These are phyloP conservation scores for carrot (Daucus carota) DNA, from an alignment of 129 eudicot species.

Conservation along the genomic window DH1_v3.0 NC_030389.2:10281501-10282000, in stretches of 20 bases:
- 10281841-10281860: slow-evolving; percentile 18
- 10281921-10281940: background rate
- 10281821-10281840: slow-evolving; percentile 42
- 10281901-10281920: background rate
- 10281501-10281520: slow-evolving; percentile 63
- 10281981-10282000: no score
- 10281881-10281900: background rate
- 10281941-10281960: background rate
- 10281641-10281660: slow-evolving; percentile 52
- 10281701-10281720: slow-evolving; percentile 13
- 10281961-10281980: background rate
- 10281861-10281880: background rate
- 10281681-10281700: slow-evolving; percentile 22
- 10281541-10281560: slow-evolving; percentile 18
- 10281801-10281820: slow-evolving; percentile 50
- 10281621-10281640: slow-evolving; percentile 65
- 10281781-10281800: slow-evolving; percentile 27
- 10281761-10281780: slow-evolving; percentile 19
- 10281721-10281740: slow-evolving; percentile 33
- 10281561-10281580: slow-evolving; percentile 19
- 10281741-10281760: slow-evolving; percentile 36
- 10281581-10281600: slow-evolving; percentile 37
- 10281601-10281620: slow-evolving; percentile 42
- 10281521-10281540: slow-evolving; percentile 61
- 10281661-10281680: slow-evolving; percentile 44